phyloP scores from a whole-genome alignment of 2,329 filamentous ascomycete genomes.

The Dactylellina drechsleri region DNA sequence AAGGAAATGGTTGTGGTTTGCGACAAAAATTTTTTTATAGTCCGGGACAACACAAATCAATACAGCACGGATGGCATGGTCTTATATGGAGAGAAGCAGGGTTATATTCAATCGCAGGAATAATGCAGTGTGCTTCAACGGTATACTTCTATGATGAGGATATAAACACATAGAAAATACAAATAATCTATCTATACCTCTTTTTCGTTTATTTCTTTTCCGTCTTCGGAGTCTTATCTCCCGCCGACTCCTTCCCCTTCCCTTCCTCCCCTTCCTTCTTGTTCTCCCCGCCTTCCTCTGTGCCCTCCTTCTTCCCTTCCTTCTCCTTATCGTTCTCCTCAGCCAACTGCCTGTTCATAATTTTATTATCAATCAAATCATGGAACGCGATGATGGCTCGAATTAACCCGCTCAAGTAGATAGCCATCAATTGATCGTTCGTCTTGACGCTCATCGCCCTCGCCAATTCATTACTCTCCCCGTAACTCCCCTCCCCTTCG shows the following conservation, averaged over 20 bases:
- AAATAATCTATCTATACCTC: background rate
- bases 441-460: constrained; percentile 98
- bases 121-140: background rate
- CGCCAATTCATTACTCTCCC: constrained; percentile 84
- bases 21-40: constrained; percentile 31
- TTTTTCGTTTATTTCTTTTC: constrained; percentile 65
- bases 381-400: constrained; percentile 98
- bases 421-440: constrained; percentile 98
- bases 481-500: constrained; percentile 66
- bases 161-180: no score
- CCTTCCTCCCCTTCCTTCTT: constrained; percentile 66
- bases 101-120: no score
- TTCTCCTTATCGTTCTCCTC: constrained; percentile 88
- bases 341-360: constrained; percentile 96
- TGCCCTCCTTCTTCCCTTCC: constrained; percentile 67
- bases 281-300: constrained; percentile 71
- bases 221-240: constrained; percentile 68
- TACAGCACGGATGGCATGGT: no score
- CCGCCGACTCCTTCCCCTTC: constrained; percentile 57
- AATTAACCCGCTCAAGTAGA: constrained; percentile 96
- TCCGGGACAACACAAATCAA: constrained; percentile 36
- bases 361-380: constrained; percentile 99
- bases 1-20: constrained; percentile 8
- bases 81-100: no score
- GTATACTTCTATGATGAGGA: background rate